Conservation (phyloP, 2,329 filamentous ascomycete species). For the Sordariomycetes sp. region DNA sequence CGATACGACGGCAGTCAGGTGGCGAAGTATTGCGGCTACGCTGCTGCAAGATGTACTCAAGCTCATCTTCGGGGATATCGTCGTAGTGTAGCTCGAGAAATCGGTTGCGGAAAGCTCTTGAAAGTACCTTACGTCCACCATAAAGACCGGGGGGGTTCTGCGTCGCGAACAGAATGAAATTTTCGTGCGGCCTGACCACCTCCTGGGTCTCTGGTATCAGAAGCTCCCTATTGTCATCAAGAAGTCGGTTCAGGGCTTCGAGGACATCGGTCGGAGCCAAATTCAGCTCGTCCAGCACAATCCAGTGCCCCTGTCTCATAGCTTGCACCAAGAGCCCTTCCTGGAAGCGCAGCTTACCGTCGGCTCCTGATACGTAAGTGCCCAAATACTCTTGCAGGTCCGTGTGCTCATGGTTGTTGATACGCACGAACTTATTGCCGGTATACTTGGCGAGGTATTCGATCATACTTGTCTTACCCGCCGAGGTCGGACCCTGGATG, state of each 20-base stretch:
- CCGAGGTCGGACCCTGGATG: conserved; percentile 92
- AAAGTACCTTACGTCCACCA: conserved; percentile 86
- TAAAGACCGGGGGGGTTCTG: conserved; percentile 96
- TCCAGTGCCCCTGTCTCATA: conserved; percentile 90
- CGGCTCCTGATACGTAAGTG: conserved; percentile 78
- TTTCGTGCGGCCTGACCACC: conserved; percentile 79
- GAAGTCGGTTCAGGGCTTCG: conserved; percentile 86
- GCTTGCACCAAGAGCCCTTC: conserved; percentile 92
- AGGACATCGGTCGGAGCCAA: conserved; percentile 93
- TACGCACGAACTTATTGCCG: conserved; percentile 93
- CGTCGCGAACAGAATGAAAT: conserved; percentile 97
- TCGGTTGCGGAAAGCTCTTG: conserved; percentile 89
- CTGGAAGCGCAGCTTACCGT: conserved; percentile 82
- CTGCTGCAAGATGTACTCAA: conserved; percentile 84
- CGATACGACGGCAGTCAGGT: conserved; percentile 84
- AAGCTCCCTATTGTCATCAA: conserved; percentile 94
- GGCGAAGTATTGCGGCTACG: conserved; percentile 80
- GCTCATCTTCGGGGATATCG: conserved; percentile 90
- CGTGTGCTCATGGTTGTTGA: conserved; percentile 99
- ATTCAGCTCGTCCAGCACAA: conserved; percentile 95
- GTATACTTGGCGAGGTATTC: conserved; percentile 96
- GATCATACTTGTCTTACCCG: conserved; percentile 99
- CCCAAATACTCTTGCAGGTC: conserved; percentile 97
- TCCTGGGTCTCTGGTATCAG: conserved; percentile 96
- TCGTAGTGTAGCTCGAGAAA: conserved; percentile 97